A percentile compares a stretch with the other conserved stretches of the same genome.
Evolutionary conservation across 495 filamentous ascomycete genomes (phyloP).

Genomic region (Margaritispora aquatica): DNA sequence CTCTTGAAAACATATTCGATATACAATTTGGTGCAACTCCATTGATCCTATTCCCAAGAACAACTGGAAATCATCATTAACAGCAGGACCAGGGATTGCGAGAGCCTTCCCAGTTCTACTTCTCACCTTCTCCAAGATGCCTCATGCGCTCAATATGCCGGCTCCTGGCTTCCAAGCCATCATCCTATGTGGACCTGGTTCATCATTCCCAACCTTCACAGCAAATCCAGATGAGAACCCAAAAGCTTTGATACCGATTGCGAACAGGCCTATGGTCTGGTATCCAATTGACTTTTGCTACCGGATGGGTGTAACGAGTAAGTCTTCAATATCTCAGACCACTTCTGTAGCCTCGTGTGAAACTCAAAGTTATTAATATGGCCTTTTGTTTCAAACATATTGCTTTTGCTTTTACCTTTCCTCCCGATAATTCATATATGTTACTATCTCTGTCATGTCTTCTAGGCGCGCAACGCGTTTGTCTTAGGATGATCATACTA

Average conservation of each 20-base stretch:
- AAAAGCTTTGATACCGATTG: constrained; percentile 86
- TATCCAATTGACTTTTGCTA: constrained; percentile 91
- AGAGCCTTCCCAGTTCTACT: background rate
- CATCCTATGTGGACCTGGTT: constrained; percentile 87
- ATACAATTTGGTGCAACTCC: too few relatives aligned
- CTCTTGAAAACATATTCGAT: too few relatives aligned
- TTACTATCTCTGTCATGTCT: background rate
- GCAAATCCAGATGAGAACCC: constrained; percentile 82
- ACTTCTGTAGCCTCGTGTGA: too few relatives aligned
- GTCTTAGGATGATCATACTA: background rate
- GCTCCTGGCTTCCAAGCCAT: constrained; percentile 84
- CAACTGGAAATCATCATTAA: too few relatives aligned
- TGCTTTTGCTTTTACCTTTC: background rate
- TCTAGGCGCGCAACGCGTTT: background rate
- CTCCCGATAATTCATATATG: background rate
- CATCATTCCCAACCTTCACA: constrained; percentile 87
- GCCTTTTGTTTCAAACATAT: background rate
- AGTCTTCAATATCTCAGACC: too few relatives aligned
- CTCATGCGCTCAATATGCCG: constrained; percentile 63
- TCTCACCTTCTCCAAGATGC: constrained; percentile 42
- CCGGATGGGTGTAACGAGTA: constrained; percentile 75
- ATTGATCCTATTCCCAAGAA: too few relatives aligned
- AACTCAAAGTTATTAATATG: too few relatives aligned
- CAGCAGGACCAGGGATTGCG: background rate
- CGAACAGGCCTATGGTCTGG: constrained; percentile 94